Conservation (phyloP, 2,329 filamentous ascomycete species). For the Colletotrichum truncatum region DNA sequence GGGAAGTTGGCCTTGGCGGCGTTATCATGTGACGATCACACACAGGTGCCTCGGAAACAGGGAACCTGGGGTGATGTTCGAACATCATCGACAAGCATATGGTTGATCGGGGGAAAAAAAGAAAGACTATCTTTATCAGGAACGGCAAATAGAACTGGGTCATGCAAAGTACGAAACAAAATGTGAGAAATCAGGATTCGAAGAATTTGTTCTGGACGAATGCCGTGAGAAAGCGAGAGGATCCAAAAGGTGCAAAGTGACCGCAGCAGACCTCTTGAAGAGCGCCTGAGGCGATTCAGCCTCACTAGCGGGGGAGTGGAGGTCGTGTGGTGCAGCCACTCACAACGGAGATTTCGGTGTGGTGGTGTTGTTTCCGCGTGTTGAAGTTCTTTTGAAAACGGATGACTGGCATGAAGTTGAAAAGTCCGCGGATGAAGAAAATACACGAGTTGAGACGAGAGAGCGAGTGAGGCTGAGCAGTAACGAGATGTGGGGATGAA, state of each 20-base stretch:
- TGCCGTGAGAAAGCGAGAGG: neutral
- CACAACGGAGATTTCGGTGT: neutral
- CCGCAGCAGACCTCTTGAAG: conserved; percentile 24
- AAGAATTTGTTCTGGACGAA: neutral
- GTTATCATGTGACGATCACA: conserved; percentile 20
- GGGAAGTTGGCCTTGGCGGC: neutral
- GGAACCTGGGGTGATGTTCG: neutral
- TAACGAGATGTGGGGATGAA: neutral
- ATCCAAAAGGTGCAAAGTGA: neutral
- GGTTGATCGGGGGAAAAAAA: neutral
- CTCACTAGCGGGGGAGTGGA: conserved; percentile 19
- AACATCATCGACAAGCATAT: neutral
- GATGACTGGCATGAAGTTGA: neutral
- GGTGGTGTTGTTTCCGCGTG: neutral
- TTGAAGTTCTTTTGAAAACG: neutral
- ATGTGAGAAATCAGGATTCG: neutral
- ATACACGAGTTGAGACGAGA: neutral
- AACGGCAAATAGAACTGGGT: neutral
- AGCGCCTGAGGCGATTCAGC: conserved; percentile 23
- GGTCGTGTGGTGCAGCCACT: too few relatives aligned
- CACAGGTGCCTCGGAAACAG: conserved; percentile 4
- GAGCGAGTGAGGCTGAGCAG: conserved; percentile 26
- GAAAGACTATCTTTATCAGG: neutral
- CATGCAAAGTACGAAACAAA: neutral
- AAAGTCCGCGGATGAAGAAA: neutral